Conservation (phyloP, 495 filamentous ascomycete genomes). For the Aspergillus heteromorphus region DNA sequence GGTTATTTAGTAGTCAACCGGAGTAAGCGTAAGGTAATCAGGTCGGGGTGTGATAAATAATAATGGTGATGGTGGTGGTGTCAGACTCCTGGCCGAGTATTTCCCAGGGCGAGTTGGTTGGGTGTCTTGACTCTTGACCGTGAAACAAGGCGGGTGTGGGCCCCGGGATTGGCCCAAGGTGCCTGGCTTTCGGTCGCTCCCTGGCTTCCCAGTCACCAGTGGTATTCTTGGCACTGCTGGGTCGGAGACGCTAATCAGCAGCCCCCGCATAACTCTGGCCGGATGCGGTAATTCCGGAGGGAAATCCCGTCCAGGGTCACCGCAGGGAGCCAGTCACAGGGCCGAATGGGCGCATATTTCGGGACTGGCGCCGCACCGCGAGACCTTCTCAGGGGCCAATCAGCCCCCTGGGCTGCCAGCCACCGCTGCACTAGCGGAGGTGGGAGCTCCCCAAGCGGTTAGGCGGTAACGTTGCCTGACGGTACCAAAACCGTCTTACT, state of each 20-base stretch:
- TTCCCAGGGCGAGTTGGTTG: not conserved
- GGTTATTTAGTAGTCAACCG: not conserved
- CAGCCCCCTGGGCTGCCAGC: conserved; percentile 1
- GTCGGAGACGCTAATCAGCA: conserved; percentile 2
- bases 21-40: not conserved
- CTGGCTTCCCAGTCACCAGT: conserved; percentile 3
- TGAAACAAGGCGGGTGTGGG: conserved; percentile 13
- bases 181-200: conserved; percentile 6
- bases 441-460: not conserved
- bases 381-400: conserved; percentile 10
- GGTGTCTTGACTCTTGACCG: conserved; percentile 12
- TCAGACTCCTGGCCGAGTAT: not conserved
- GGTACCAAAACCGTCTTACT: not conserved
- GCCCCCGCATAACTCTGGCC: conserved; percentile 14
- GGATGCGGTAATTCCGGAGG: conserved; percentile 15
- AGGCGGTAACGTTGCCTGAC: not conserved
- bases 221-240: conserved; percentile 12
- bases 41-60: not conserved
- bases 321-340: conserved; percentile 11
- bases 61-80: not conserved
- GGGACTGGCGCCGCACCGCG: conserved; percentile 6
- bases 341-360: conserved; percentile 9
- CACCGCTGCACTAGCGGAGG: not conserved
- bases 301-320: conserved; percentile 14
- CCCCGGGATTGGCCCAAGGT: conserved; percentile 2